These are phyloP conservation scores for Exidia glandulosa DNA, from an alignment of 768 basidiomycete species.

Conservation along the genomic window DNA sequence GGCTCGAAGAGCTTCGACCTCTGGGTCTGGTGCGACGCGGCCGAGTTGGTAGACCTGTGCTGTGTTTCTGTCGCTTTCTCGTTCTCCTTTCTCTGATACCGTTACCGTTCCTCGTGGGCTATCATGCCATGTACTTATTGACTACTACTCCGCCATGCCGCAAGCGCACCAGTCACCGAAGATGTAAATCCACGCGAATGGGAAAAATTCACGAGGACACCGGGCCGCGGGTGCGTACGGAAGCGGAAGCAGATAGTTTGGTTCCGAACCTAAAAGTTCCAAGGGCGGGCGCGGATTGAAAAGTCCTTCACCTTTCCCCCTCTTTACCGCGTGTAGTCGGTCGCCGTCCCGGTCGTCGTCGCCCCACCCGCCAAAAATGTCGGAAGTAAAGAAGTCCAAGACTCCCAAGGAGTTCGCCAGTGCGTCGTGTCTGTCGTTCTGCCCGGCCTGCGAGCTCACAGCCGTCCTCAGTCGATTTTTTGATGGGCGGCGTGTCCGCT, in stretches of 20 bases:
- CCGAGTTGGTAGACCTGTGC: too few relatives aligned
- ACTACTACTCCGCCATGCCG: too few relatives aligned
- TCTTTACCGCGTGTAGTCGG: neutral
- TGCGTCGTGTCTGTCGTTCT: constrained; percentile 27
- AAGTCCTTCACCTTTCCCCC: neutral
- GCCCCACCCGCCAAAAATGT: constrained; percentile 38
- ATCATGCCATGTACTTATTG: too few relatives aligned
- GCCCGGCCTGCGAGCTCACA: neutral
- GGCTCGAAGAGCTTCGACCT: too few relatives aligned
- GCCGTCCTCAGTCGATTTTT: constrained; percentile 60
- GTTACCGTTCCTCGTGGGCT: too few relatives aligned
- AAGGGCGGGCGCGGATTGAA: neutral
- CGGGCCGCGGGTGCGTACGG: neutral
- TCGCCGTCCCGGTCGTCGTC: constrained; percentile 15
- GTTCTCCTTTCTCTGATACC: too few relatives aligned
- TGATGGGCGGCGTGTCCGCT: constrained; percentile 94
- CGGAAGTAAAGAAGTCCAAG: constrained; percentile 77
- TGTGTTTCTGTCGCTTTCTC: too few relatives aligned
- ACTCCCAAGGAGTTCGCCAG: constrained; percentile 83
- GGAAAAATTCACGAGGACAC: too few relatives aligned
- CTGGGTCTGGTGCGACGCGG: too few relatives aligned
- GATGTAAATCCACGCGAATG: neutral
- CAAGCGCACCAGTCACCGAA: too few relatives aligned
- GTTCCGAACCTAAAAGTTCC: neutral
- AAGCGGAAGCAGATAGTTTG: neutral